Percentiles rank a stretch among this genome's conserved stretches.
Conservation (phyloP, 805 yeast species). For the Clavispora asparagi region DNA sequence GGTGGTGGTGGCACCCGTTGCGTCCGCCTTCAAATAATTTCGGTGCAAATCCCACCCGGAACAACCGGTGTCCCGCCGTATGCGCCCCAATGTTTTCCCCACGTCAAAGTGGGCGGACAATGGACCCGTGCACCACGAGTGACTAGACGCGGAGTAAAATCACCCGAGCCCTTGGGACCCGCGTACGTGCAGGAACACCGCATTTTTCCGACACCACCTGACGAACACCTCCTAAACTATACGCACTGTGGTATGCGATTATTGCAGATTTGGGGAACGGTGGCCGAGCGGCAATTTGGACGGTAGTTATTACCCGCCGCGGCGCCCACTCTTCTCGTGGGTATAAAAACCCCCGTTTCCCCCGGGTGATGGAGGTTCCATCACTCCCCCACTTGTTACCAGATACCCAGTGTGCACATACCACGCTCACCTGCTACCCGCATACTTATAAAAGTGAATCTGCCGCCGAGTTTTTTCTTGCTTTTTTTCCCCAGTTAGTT, state of each 20-base stretch:
- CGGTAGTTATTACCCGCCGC: no score
- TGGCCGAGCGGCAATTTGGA: no score
- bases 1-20: no score
- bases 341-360: background rate
- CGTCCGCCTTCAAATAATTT: no score
- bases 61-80: background rate
- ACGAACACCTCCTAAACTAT: background rate
- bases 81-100: background rate
- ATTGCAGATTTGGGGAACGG: background rate
- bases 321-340: no score
- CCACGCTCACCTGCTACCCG: background rate
- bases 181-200: conserved; percentile 1
- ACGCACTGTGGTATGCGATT: background rate
- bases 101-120: background rate
- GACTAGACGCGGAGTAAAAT: conserved; percentile 13
- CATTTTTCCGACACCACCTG: conserved; percentile 3
- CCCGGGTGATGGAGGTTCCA: background rate
- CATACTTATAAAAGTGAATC: background rate
- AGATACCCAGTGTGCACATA: background rate
- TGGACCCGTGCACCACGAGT: conserved; percentile 1
- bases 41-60: no score
- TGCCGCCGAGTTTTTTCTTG: background rate
- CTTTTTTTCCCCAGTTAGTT: background rate
- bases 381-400: background rate
- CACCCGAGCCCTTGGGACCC: conserved; percentile 4